Percentiles rank a stretch among this genome's conserved stretches.
Conservation (phyloP, 2,329 filamentous ascomycete genomes). For the Malbranchea cinnamomea region DNA sequence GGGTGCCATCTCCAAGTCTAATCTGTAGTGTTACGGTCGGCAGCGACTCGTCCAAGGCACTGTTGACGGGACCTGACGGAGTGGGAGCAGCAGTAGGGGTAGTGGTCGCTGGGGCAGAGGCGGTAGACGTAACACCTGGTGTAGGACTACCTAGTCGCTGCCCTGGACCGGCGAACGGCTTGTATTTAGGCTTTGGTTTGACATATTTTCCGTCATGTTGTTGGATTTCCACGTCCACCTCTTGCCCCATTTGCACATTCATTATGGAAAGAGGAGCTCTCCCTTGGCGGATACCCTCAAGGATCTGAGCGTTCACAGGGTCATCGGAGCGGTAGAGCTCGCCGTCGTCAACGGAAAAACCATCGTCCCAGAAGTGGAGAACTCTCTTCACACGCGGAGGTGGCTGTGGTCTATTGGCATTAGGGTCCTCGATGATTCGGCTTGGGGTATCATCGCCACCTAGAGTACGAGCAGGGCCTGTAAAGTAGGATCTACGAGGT, state of each 20-base stretch:
- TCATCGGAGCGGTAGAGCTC: conserved; percentile 49
- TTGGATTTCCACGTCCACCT: conserved; percentile 50
- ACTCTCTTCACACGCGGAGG: conserved; percentile 41
- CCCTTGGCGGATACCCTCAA: conserved; percentile 48
- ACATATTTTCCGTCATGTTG: conserved; percentile 50
- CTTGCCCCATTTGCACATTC: conserved; percentile 46
- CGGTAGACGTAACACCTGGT: conserved; percentile 32
- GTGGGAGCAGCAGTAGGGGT: conserved; percentile 12
- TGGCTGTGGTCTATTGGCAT: conserved; percentile 24
- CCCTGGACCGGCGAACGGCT: conserved; percentile 45
- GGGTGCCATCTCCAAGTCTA: conserved; percentile 47
- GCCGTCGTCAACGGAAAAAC: conserved; percentile 52
- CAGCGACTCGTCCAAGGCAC: conserved; percentile 38
- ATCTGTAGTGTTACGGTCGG: conserved; percentile 47
- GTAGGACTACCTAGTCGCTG: conserved; percentile 50
- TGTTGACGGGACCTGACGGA: conserved; percentile 11
- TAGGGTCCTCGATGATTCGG: conserved; percentile 39
- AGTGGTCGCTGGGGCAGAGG: conserved; percentile 19
- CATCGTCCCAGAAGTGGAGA: conserved; percentile 51
- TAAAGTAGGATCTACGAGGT: conserved; percentile 34
- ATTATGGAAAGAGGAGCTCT: conserved; percentile 48
- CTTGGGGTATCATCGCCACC: conserved; percentile 50
- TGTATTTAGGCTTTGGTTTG: conserved; percentile 48
- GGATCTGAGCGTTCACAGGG: conserved; percentile 44
- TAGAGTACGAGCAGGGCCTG: conserved; percentile 47